Conservation (phyloP, 768 basidiomycete genomes). For the Crepidotus variabilis region DNA sequence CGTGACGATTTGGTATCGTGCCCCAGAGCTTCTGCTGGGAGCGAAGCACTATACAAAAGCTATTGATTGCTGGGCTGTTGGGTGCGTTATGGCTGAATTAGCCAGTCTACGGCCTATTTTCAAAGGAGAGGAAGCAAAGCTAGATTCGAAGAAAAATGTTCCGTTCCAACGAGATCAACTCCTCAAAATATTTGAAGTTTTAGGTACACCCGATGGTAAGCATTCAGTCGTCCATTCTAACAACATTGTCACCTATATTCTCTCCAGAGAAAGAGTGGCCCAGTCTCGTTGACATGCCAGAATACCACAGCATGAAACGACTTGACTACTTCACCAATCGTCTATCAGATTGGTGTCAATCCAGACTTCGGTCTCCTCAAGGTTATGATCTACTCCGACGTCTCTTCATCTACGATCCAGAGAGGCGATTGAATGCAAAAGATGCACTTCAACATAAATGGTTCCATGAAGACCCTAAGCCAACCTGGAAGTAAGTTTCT, state of each 20-base stretch:
- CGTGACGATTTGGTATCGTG: conserved; percentile 99
- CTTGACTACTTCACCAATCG: conserved; percentile 65
- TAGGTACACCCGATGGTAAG: conserved; percentile 83
- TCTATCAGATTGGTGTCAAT: conserved; percentile 72
- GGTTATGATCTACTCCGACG: conserved; percentile 84
- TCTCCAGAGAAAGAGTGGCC: conserved; percentile 82
- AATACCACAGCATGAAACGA: conserved; percentile 78
- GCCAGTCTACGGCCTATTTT: conserved; percentile 94
- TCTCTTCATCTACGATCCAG: conserved; percentile 90
- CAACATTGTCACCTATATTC: background rate
- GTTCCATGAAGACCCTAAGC: conserved; percentile 89
- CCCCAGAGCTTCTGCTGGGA: conserved; percentile 92
- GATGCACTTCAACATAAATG: conserved; percentile 83
- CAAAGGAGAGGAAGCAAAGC: conserved; percentile 98
- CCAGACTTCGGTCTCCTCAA: conserved; percentile 51
- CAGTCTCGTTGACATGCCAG: conserved; percentile 78
- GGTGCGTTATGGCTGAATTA: conserved; percentile 95
- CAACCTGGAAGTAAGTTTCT: conserved; percentile 73
- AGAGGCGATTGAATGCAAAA: conserved; percentile 76
- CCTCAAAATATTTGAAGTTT: conserved; percentile 91
- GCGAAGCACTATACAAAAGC: conserved; percentile 98
- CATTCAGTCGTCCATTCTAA: background rate
- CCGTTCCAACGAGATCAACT: conserved; percentile 97
- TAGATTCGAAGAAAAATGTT: conserved; percentile 95
- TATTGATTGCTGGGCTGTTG: conserved; percentile 96